These are phyloP conservation scores for Leccinum fuscescens DNA, from an alignment of 1,284 basidiomycete genomes.

Conservation along the genomic window DNA sequence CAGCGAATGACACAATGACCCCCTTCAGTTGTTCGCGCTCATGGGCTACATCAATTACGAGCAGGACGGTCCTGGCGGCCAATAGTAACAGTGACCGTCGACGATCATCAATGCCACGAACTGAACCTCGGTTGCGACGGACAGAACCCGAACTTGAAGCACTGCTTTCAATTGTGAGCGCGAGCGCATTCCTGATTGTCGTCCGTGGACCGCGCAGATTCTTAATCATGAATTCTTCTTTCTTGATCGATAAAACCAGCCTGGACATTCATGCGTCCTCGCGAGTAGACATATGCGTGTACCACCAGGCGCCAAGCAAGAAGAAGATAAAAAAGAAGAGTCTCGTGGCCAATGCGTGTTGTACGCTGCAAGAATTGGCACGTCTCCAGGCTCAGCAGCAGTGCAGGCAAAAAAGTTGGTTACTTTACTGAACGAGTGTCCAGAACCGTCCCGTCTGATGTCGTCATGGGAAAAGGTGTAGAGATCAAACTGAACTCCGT, in stretches of 20 bases:
- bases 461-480: slow-evolving; percentile 31
- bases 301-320: slow-evolving; percentile 53
- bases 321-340: slow-evolving; percentile 55
- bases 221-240: neutral
- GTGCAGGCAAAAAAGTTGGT: slow-evolving; percentile 43
- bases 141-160: slow-evolving; percentile 64
- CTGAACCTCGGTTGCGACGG: slow-evolving; percentile 61
- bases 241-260: slow-evolving; percentile 31
- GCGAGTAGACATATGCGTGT: slow-evolving; percentile 50
- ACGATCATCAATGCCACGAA: slow-evolving; percentile 49
- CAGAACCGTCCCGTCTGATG: slow-evolving; percentile 6
- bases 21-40: slow-evolving; percentile 42
- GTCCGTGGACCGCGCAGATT: neutral
- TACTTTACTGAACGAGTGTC: neutral
- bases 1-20: neutral
- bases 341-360: slow-evolving; percentile 48
- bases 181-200: neutral
- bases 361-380: slow-evolving; percentile 50
- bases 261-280: slow-evolving; percentile 39
- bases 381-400: slow-evolving; percentile 42
- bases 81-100: slow-evolving; percentile 55
- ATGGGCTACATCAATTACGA: slow-evolving; percentile 46
- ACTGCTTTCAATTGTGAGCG: slow-evolving; percentile 48
- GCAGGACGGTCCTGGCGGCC: slow-evolving; percentile 61
- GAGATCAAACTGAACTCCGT: slow-evolving; percentile 34